Conservation (phyloP, 352 stramenopile species). For the Phytophthora lateralis region DNA sequence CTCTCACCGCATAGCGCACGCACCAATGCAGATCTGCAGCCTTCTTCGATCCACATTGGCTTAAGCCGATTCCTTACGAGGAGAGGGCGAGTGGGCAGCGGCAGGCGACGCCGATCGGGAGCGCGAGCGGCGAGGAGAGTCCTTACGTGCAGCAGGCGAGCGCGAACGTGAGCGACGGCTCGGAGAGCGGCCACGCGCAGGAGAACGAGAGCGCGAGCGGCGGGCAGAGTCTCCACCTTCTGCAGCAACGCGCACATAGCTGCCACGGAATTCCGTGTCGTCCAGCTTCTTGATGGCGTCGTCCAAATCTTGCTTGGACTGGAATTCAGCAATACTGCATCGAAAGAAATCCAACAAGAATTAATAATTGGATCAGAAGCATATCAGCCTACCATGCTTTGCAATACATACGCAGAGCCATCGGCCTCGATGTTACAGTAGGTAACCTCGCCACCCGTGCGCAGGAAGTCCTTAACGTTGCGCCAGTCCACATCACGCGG, state of each 20-base stretch:
- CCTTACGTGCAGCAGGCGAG: slow-evolving; percentile 62
- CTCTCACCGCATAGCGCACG: background rate
- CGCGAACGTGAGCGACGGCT: slow-evolving; percentile 70
- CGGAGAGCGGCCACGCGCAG: slow-evolving; percentile 59
- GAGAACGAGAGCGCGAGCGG: slow-evolving; percentile 69
- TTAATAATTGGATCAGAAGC: background rate
- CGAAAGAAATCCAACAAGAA: background rate
- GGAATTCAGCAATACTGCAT: slow-evolving; percentile 78
- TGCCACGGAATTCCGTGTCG: slow-evolving; percentile 88
- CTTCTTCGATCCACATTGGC: slow-evolving; percentile 24
- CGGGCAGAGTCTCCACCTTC: slow-evolving; percentile 39
- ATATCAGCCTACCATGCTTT: background rate
- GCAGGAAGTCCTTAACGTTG: slow-evolving; percentile 89
- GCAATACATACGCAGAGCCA: slow-evolving; percentile 73
- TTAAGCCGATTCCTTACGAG: slow-evolving; percentile 81
- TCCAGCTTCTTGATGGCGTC: slow-evolving; percentile 87
- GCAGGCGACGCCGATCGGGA: slow-evolving; percentile 69
- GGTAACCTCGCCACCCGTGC: slow-evolving; percentile 82
- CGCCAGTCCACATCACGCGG: slow-evolving; percentile 83
- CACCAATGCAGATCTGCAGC: slow-evolving; percentile 7
- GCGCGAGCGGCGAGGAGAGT: slow-evolving; percentile 69
- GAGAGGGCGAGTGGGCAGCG: slow-evolving; percentile 48
- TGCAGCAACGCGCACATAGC: slow-evolving; percentile 75
- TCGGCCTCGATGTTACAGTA: slow-evolving; percentile 87
- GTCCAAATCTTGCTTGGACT: slow-evolving; percentile 83